Base-by-base conservation (phyloP, 768 basidiomycete species). In the Xerocomellus intermedius region DNA sequence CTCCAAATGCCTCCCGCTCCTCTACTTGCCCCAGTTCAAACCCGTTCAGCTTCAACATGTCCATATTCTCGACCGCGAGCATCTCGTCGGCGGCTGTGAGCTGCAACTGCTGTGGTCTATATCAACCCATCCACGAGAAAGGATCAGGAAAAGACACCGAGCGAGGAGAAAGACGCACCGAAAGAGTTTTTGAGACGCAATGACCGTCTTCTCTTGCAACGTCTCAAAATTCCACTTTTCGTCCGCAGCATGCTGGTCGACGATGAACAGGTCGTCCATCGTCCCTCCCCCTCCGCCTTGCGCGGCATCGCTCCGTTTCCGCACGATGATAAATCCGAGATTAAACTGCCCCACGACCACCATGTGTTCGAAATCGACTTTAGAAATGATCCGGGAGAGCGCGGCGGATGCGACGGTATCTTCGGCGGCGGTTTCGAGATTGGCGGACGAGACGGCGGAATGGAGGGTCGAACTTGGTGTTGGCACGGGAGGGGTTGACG, bases 141-240 rank as follows among this genome's bases (percentile, higher is more conserved):
- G 9, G 3, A 8, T 47, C 24, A 59, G 21, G 5, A 42, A 8
- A 12, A 43, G 12, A 26, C 39, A 54, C 35, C 24, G 41, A 26
- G 24, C 44, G 5, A 42, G 26, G 42, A 74, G 16, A 14, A 38
- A 26, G 12, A 30, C 83, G 52, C 60, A 95, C 95, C 80, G 79
- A 68, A 96, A 82, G 5, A 98, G 76, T 56, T 76, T 84, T 64
- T 98, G 96, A 2, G 89, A 91, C 61, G 90, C 82, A 54, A 99
- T 94, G 48, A 80, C 81, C 12, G 95, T 98, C n/a, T 86, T 93
- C 60, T 82, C 79, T 70, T 98, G 96, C 54, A 98, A 73, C 2
- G 83, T 89, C 77, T 98, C 97, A 67, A 98, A 98, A 68, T 98
- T 98, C 73, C 91, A 98, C 75, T 98, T 98, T 73, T 98, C 97